phyloP scores from a whole-genome alignment of 805 yeast genomes.

The Ogataea nakhonphanomensis region DNA sequence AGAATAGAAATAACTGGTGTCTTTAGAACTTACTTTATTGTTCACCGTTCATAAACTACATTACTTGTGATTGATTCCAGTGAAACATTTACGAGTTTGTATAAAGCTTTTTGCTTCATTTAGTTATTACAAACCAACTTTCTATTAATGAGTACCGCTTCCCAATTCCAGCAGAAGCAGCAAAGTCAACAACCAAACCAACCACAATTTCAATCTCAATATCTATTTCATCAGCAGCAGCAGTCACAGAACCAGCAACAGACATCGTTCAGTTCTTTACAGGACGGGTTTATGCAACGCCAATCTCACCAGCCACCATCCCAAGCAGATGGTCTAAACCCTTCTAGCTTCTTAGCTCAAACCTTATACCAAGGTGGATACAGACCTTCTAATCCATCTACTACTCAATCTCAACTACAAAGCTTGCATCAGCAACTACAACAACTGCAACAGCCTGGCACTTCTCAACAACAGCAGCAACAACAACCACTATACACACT shows the following conservation, averaged over 20 bases:
- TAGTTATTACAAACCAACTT: too few species aligned
- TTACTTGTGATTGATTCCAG: too few species aligned
- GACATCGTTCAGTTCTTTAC: slow-evolving; percentile 18
- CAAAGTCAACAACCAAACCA: slow-evolving; percentile 17
- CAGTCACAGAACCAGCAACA: slow-evolving; percentile 17
- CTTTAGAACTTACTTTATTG: too few species aligned
- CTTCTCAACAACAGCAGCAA: slow-evolving; percentile 21
- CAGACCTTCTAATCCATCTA: slow-evolving; percentile 30
- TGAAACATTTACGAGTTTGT: too few species aligned
- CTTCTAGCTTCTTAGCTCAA: slow-evolving; percentile 38
- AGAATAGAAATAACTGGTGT: too few species aligned
- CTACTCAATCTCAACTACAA: slow-evolving; percentile 25
- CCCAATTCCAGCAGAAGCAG: slow-evolving; percentile 9
- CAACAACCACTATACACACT: slow-evolving; percentile 22
- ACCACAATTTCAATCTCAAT: slow-evolving; percentile 6
- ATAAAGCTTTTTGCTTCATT: too few species aligned
- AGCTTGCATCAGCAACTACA: slow-evolving; percentile 25
- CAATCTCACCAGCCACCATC: slow-evolving; percentile 25
- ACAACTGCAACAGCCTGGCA: slow-evolving; percentile 27
- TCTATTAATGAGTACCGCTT: slow-evolving; percentile 3
- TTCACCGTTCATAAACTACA: too few species aligned
- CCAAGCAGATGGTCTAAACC: slow-evolving; percentile 29
- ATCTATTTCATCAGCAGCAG: slow-evolving; percentile 12
- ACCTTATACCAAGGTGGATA: slow-evolving; percentile 39
- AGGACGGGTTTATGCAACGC: slow-evolving; percentile 24